phyloP scores from a whole-genome alignment of 768 basidiomycete species.

The Mycena galericulata region DNA sequence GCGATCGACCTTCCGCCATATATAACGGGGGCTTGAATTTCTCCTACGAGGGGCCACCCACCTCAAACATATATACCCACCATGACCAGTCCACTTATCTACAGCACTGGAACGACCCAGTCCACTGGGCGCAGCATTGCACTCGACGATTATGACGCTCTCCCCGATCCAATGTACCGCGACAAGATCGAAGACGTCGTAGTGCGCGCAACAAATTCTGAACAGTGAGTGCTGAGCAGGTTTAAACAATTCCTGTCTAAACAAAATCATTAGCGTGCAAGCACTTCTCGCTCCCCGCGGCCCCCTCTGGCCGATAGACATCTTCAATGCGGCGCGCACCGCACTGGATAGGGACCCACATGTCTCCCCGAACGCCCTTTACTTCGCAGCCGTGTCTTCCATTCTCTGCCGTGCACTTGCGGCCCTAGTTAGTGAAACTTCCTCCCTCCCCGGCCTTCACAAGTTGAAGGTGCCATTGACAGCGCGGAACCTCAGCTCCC shows the following conservation, averaged over 20 bases:
- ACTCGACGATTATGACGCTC: constrained; percentile 32
- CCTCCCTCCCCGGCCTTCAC: background rate
- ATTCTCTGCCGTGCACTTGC: constrained; percentile 28
- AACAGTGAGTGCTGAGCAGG: constrained; percentile 16
- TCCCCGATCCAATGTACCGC: constrained; percentile 25
- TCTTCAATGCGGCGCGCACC: constrained; percentile 27
- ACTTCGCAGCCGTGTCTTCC: constrained; percentile 27
- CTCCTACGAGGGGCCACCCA: background rate
- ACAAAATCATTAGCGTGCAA: constrained; percentile 13
- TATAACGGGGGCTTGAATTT: constrained; percentile 1
- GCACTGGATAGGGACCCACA: constrained; percentile 26
- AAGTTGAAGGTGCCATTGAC: background rate
- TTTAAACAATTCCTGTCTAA: background rate
- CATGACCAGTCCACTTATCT: background rate
- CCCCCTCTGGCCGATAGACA: constrained; percentile 32
- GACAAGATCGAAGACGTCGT: constrained; percentile 34
- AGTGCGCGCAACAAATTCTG: constrained; percentile 23
- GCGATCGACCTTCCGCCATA: background rate
- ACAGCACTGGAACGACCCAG: background rate
- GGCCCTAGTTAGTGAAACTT: constrained; percentile 13
- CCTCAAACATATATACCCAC: background rate
- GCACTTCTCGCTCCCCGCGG: constrained; percentile 25
- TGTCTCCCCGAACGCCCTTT: constrained; percentile 7
- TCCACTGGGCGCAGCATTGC: constrained; percentile 23
- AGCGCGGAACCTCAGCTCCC: constrained; percentile 1